These are phyloP conservation scores for Phytopythium montanum DNA, from an alignment of 352 stramenopile genomes.

Conservation along the genomic window DNA sequence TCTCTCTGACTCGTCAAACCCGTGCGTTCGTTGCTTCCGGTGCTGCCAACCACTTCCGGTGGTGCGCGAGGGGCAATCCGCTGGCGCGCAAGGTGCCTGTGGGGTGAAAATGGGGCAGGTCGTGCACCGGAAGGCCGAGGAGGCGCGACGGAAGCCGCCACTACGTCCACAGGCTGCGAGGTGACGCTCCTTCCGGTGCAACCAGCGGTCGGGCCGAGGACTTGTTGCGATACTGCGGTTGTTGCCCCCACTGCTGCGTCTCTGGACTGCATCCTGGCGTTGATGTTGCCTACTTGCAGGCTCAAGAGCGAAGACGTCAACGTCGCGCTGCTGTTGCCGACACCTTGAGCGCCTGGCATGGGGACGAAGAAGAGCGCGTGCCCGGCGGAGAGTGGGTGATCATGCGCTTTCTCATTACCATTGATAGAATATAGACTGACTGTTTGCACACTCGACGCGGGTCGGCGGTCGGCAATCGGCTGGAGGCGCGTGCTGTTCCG, in stretches of 20 bases:
- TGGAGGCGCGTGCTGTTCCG: neutral
- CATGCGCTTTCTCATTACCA: slow-evolving; percentile 2
- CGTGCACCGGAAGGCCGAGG: neutral
- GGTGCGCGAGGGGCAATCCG: slow-evolving; percentile 3
- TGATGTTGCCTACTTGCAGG: too few relatives aligned
- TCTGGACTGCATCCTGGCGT: too few relatives aligned
- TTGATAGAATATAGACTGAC: slow-evolving; percentile 9
- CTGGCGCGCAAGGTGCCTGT: slow-evolving; percentile 1
- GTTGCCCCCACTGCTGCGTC: too few relatives aligned
- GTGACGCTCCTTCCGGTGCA: neutral
- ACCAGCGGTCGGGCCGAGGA: too few relatives aligned
- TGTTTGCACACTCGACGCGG: neutral
- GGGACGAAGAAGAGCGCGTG: neutral
- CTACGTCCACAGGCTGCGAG: too few relatives aligned
- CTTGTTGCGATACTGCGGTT: too few relatives aligned
- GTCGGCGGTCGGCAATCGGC: neutral
- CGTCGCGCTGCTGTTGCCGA: neutral
- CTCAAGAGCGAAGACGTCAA: too few relatives aligned
- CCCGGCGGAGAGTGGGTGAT: neutral
- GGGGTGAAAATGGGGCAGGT: neutral
- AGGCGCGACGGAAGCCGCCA: neutral
- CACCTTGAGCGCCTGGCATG: neutral
- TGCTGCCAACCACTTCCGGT: neutral
- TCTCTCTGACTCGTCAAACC: neutral
- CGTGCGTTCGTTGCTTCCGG: neutral